Percentiles rank a stretch among this genome's conserved stretches.
phyloP scores from a whole-genome alignment of 2,329 filamentous ascomycete species.

The Trichoderma endophyticum region DNA sequence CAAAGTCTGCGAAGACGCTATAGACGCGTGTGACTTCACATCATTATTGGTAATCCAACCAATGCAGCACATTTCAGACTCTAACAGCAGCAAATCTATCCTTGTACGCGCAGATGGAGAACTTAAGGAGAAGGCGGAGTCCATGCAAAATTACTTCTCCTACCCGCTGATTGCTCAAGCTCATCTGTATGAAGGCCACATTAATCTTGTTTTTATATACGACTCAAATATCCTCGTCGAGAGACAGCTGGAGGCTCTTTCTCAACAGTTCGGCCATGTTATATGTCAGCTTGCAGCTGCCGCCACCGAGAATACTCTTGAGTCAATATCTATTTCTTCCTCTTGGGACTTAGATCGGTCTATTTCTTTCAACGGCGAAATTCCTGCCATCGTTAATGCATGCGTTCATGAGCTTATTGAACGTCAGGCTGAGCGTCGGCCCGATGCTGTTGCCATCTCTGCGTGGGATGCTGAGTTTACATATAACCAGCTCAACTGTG shows the following conservation, averaged over 20 bases:
- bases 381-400: constrained; percentile 21
- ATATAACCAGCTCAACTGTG: neutral
- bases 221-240: neutral
- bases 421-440: neutral
- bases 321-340: neutral
- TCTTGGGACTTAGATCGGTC: neutral
- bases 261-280: neutral
- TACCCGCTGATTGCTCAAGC: constrained; percentile 12
- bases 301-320: neutral
- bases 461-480: constrained; percentile 16
- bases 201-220: neutral
- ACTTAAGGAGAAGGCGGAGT: neutral
- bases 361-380: neutral
- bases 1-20: constrained; percentile 15
- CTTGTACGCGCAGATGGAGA: neutral
- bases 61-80: neutral
- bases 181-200: neutral
- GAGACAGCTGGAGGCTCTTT: neutral
- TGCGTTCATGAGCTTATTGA: constrained; percentile 25
- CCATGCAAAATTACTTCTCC: constrained; percentile 6
- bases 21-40: constrained; percentile 21
- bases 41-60: constrained; percentile 22
- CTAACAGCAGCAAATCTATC: neutral
- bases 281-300: neutral
- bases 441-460: constrained; percentile 5